A percentile compares a stretch with the other conserved stretches of the same genome.
These are phyloP conservation scores for Psilocybe sp. DNA, from an alignment of 768 basidiomycete genomes.

Conservation along the genomic window DNA sequence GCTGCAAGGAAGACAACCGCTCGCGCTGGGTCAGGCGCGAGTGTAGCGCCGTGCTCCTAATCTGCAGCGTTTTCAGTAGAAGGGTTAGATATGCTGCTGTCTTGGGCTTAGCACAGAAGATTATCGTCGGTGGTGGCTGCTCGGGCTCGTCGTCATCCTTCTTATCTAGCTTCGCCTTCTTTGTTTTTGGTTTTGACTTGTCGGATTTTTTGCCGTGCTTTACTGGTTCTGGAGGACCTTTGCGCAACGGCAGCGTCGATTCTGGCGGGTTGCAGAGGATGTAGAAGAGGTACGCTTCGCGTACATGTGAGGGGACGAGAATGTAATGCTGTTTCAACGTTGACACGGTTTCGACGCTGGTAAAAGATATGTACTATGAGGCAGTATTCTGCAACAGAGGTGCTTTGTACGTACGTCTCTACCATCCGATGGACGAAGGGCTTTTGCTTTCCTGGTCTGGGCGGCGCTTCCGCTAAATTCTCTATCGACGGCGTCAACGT, in stretches of 20 bases:
- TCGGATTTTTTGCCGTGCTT: slow-evolving; percentile 21
- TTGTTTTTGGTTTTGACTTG: slow-evolving; percentile 26
- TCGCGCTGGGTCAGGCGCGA: slow-evolving; percentile 92
- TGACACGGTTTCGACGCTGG: slow-evolving; percentile 85
- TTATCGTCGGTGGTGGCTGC: slow-evolving; percentile 93
- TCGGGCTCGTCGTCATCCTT: slow-evolving; percentile 52
- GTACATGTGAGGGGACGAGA: slow-evolving; percentile 91
- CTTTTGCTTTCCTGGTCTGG: slow-evolving; percentile 77
- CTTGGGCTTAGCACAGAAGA: slow-evolving; percentile 83
- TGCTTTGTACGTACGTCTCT: slow-evolving; percentile 45
- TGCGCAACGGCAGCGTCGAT: slow-evolving; percentile 65
- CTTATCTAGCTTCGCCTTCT: slow-evolving; percentile 32
- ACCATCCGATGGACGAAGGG: slow-evolving; percentile 84
- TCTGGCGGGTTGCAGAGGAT: slow-evolving; percentile 88
- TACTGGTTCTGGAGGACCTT: slow-evolving; percentile 52
- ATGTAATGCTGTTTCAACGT: slow-evolving; percentile 87
- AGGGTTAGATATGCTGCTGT: slow-evolving; percentile 88
- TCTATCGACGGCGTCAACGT: slow-evolving; percentile 89
- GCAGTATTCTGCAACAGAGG: background rate
- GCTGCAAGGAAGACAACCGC: slow-evolving; percentile 75
- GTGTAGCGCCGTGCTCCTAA: slow-evolving; percentile 88
- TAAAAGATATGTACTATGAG: background rate
- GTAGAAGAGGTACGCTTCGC: slow-evolving; percentile 89
- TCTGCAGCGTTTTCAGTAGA: slow-evolving; percentile 72
- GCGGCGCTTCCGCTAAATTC: slow-evolving; percentile 64